Base-by-base conservation (phyloP, 495 filamentous ascomycete species). In the Sphaerosporella brunnea region DNA sequence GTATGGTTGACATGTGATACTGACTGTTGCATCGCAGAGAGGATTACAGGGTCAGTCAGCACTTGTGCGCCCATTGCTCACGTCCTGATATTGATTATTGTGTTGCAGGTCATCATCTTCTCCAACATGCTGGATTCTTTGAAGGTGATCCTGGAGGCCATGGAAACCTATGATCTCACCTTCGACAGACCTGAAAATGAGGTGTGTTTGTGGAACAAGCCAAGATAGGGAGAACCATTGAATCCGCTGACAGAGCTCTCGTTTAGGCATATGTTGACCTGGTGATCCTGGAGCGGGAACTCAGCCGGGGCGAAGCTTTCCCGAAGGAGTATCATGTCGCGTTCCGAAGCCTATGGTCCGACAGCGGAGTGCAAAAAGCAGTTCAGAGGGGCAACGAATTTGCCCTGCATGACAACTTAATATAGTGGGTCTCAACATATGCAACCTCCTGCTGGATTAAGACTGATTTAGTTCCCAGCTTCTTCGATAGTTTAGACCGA, bases 351-450 rank as follows among this genome's bases (percentile, higher is more conserved):
- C 73, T 96, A 49, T 97, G 90, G 90, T 66, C 64, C 11, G 90
- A 97, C 63, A 59, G 58, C 28, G 86, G 86, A 23, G 80, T 97
- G 9, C 84, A 85, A 63, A 71, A 79, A 56, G 84, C 83, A 30
- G 84, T 96, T 51, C 72, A 75, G 46, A 80, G 86, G 55, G 90
- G 88, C 44, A 88, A 94, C 60, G 92, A 96, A 66, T 97, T 86
- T 65, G 88, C 90, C 30, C 73, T 97, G 28, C 85, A 96, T 60
- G 90, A 97, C 63, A 95, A 94, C 51, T 64, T 94, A 53, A 75
- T 75, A 64, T 97, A 95, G 90, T 97, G 68, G 66, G 84, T 25
- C 11, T 16, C 11, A 9, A 7, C 16, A 4, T 15, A 9, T 18
- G 5, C 35, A 15, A 9, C 5, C 41, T 56, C 49, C 49, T 43